Base-by-base conservation (phyloP, 257 asterid genomes). In the Dorcoceras hygrometricum region DNA sequence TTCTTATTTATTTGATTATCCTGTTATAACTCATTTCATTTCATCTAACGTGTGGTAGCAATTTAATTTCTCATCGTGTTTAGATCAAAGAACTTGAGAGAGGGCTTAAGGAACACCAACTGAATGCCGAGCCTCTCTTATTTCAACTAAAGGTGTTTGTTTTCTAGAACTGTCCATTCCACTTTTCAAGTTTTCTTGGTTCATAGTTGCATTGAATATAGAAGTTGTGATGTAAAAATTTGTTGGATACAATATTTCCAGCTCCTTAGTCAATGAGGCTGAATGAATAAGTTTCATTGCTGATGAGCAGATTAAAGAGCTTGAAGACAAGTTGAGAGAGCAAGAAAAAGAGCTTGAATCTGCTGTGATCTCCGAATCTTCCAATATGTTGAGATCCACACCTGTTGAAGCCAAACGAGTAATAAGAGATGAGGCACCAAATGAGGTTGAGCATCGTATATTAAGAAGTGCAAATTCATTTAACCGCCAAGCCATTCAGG, bases 71-170 rank as follows among this genome's bases (percentile, higher is more conserved):
- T 69, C 77, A 36, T 63, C n/a, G 24, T 56, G n/a, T 73, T 68
- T 69, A 91, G 97, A 80, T 85, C 62, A 78, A 82, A 48, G 93
- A 88, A 62, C 95, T 91, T 0, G 93, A 88, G 77, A 71, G 62
- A 64, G 83, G 73, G 61, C 31, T 80, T 71, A 80, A 78, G 76
- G 88, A 76, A 70, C 76, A 72, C 27, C 87, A 80, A 53, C 84
- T 86, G 63, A 84, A 83, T 14, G 70, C 72, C 3, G 88, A 80
- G 84, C 57, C 70, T 32, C 28, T 64, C 55, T 68, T 71, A 48
- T 90, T 83, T 73, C 77, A 39, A 63, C 87, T 73, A 70, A 85
- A 80, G 96, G 96, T 87, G 64, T 39, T 3, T 46, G 3, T 39
- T 23, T 57, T 68, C 27, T 19, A 51, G 28, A 57, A n/a, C 1